Evolutionary conservation across 225 moss, liverwort and hornwort genomes (phyloP).

Genomic region (Thuidium tamariscinum): DNA sequence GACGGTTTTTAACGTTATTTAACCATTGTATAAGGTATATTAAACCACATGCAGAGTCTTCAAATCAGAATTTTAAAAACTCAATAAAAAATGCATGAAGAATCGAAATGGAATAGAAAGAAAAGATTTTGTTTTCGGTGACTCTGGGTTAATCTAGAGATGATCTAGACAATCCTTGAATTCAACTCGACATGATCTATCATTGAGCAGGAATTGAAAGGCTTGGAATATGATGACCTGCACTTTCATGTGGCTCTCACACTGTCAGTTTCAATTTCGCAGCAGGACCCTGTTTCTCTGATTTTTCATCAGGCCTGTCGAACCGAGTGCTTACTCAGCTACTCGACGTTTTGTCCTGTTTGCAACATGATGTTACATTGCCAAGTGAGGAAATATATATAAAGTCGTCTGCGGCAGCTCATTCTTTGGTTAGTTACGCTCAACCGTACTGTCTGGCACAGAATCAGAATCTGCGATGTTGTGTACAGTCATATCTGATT

Average conservation of each 20-base stretch:
- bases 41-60: background rate
- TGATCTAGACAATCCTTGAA: background rate
- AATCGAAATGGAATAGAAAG: background rate
- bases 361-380: background rate
- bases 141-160: background rate
- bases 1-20: background rate
- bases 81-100: background rate
- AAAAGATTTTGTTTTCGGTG: background rate
- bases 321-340: background rate
- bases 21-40: background rate
- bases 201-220: conserved; percentile 23
- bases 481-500: background rate
- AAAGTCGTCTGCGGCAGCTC: background rate
- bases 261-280: conserved; percentile 25
- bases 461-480: background rate
- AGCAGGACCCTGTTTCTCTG: background rate
- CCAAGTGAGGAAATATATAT: background rate
- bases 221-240: conserved; percentile 9
- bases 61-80: too few relatives aligned
- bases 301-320: background rate
- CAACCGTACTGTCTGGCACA: background rate
- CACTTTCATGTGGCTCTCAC: conserved; percentile 33
- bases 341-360: background rate
- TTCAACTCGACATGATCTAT: conserved; percentile 19
- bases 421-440: background rate